Conservation (phyloP, 148 eudicot genomes). For the Nepenthes gracilis region DNA sequence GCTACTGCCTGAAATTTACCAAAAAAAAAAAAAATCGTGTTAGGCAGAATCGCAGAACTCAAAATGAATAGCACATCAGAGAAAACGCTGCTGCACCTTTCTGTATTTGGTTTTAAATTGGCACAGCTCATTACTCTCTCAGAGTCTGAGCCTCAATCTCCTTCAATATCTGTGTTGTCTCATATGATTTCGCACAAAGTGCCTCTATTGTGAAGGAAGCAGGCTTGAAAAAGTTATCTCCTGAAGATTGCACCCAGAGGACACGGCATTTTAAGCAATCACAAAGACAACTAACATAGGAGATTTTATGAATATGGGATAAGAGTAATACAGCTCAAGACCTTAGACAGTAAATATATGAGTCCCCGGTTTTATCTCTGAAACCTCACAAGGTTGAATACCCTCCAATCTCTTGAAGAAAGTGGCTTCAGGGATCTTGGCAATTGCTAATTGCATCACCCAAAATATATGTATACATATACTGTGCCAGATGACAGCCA, state of each 20-base stretch:
- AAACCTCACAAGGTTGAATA: slow-evolving; percentile 95
- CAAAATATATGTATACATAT: too few relatives aligned
- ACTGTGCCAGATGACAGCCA: not conserved
- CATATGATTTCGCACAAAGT: slow-evolving; percentile 70
- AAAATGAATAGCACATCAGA: not conserved
- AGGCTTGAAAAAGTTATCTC: slow-evolving; percentile 95
- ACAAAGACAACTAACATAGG: not conserved
- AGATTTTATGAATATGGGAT: too few relatives aligned
- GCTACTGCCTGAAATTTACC: slow-evolving; percentile 59
- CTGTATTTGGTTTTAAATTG: slow-evolving; percentile 94
- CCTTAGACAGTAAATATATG: slow-evolving; percentile 98
- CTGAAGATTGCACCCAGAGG: slow-evolving; percentile 22
- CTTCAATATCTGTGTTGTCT: slow-evolving; percentile 44
- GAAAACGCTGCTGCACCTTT: slow-evolving; percentile 33
- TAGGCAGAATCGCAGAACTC: not conserved
- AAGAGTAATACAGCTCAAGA: slow-evolving; percentile 12
- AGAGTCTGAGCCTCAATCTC: slow-evolving; percentile 60
- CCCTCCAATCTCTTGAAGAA: slow-evolving; percentile 97
- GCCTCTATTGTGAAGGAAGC: slow-evolving; percentile 88
- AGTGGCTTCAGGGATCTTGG: slow-evolving; percentile 97
- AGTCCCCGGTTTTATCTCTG: slow-evolving; percentile 83
- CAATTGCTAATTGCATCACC: slow-evolving; percentile 77
- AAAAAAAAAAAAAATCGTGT: not conserved
- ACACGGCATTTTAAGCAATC: slow-evolving; percentile 2
- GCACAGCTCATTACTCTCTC: slow-evolving; percentile 69